phyloP scores from a whole-genome alignment of 2,329 filamentous ascomycete species.

The Pseudogymnoascus sp. region DNA sequence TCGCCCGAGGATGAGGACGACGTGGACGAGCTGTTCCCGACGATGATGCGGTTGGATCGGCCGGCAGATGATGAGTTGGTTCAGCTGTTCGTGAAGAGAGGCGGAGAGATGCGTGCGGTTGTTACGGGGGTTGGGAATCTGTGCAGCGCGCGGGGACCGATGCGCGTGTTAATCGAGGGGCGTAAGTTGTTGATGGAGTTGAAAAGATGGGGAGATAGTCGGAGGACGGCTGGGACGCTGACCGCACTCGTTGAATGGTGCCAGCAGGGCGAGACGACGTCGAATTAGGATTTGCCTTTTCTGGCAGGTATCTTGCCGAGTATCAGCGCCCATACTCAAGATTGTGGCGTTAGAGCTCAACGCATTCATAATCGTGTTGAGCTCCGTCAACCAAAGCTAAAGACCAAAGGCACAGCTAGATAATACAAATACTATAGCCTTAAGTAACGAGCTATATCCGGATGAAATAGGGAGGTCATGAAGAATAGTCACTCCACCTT shows the following conservation, averaged over 20 bases:
- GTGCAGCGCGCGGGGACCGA: slow-evolving; percentile 31
- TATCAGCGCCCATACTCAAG: background rate
- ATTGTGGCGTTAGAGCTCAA: background rate
- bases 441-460: background rate
- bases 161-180: slow-evolving; percentile 32
- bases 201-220: slow-evolving; percentile 17
- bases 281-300: background rate
- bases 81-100: slow-evolving; percentile 45
- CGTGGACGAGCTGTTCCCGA: slow-evolving; percentile 26
- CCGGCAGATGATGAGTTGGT: slow-evolving; percentile 51
- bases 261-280: background rate
- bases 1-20: slow-evolving; percentile 12
- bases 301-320: background rate
- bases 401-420: background rate
- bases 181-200: slow-evolving; percentile 30
- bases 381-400: background rate
- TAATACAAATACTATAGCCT: background rate
- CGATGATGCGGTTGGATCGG: slow-evolving; percentile 44
- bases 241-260: slow-evolving; percentile 1
- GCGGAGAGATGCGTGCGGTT: slow-evolving; percentile 40
- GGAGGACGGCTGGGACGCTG: slow-evolving; percentile 6
- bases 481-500: background rate
- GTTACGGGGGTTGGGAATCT: slow-evolving; percentile 46
- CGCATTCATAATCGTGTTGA: background rate
- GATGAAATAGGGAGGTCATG: background rate